phyloP scores from a whole-genome alignment of 1,284 basidiomycete genomes.

The Vanrija pseudolonga region DNA sequence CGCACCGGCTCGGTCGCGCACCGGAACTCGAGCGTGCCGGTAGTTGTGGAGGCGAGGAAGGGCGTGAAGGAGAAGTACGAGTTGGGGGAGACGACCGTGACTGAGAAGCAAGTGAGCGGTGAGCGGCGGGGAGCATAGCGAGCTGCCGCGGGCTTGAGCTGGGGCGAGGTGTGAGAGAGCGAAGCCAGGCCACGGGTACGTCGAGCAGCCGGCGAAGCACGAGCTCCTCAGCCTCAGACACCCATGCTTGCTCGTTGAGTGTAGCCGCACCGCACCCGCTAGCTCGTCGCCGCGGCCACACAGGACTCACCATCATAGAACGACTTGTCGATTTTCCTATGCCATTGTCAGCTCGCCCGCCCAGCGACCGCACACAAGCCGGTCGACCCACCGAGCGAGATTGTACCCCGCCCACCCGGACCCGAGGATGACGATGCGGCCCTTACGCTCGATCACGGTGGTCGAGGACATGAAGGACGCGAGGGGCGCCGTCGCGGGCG shows the following conservation, averaged over 20 bases:
- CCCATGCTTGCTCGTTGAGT: too few relatives aligned
- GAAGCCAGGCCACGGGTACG: neutral
- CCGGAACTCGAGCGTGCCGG: constrained; percentile 77
- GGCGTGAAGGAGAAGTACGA: constrained; percentile 83
- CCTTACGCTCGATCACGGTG: too few relatives aligned
- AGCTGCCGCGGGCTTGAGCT: neutral
- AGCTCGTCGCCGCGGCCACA: too few relatives aligned
- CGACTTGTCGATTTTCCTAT: constrained; percentile 35
- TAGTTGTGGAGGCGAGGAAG: constrained; percentile 67
- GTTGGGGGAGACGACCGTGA: constrained; percentile 67
- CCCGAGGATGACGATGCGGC: constrained; percentile 67
- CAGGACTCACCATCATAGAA: constrained; percentile 37
- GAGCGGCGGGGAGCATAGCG: too few relatives aligned
- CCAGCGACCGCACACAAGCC: neutral
- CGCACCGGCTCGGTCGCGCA: constrained; percentile 75
- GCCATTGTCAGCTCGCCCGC: neutral
- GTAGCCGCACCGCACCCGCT: too few relatives aligned
- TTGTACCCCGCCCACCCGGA: constrained; percentile 83
- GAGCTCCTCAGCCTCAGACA: too few relatives aligned
- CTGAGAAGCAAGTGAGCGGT: constrained; percentile 37
- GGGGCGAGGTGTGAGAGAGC: neutral
- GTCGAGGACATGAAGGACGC: too few relatives aligned
- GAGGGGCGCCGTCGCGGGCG: too few relatives aligned
- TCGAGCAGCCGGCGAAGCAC: neutral
- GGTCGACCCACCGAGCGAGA: constrained; percentile 50